Base-by-base conservation (phyloP, 2,329 filamentous ascomycete species). In the Thielaviopsis musarum region DNA sequence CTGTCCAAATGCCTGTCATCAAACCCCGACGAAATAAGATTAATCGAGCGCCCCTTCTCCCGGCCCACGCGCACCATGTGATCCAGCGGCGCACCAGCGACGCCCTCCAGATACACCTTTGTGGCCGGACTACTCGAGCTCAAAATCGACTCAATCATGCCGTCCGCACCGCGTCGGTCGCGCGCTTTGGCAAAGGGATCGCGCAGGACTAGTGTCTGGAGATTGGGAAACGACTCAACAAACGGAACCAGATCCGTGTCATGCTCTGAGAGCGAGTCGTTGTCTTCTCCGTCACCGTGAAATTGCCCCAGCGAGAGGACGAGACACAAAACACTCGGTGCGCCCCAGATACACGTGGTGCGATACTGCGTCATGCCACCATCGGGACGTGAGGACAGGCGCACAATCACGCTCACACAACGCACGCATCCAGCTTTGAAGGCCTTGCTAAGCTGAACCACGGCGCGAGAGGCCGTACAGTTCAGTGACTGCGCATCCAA, bases 141-240 rank as follows among this genome's bases (percentile, higher is more conserved):
- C 5, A 52, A 15, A n/a, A 62, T 9, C 9, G 49, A 22, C 24
- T 58, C 55, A 19, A 58, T 34, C 17, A 48, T 45, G 52, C 21
- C 19, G 4, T 30, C 52, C 28, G 59, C 52, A 17, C 51, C 26
- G 7, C 26, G 28, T 15, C 21, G 56, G 34, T 58, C 57, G 52
- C 30, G 4, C 30, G 2, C 2, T 2, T 56, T 59, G 12, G 55
- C 51, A 12, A 49, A 24, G 15, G 12, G 13, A 10, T 63, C 62
- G n/a, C 58, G 52, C n/a, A 65, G 48, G 21, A 62, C 60, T 34
- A 66, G 41, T 2, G 61, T 57, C 45, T 64, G 58, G 22, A 66
- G 59, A 30, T 63, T 63, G 1, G 63, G 60, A 21, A 66, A 65
- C 1, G 61, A 61, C 22, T 62, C 54, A n/a, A 65, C 34, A 54